A percentile compares a stretch with the other conserved stretches of the same genome.
Conservation (phyloP, 2,329 filamentous ascomycete species). For the Penicillium rolfsii region DNA sequence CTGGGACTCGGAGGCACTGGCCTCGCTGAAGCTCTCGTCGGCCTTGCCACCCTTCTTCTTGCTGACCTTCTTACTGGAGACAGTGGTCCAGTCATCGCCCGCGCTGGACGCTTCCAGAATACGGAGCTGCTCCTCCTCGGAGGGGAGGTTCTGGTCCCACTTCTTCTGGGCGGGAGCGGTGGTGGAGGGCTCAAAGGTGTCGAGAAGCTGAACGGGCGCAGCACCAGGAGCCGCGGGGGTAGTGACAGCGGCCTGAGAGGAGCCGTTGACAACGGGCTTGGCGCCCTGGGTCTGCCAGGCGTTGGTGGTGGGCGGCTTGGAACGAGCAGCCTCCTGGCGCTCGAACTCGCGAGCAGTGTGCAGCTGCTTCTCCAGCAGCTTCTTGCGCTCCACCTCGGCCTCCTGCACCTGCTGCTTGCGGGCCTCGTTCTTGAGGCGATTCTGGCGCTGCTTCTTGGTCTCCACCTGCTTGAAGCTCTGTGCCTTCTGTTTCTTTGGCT, state of each 20-base stretch:
- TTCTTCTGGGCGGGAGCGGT: conserved; percentile 37
- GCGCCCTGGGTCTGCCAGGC: conserved; percentile 56
- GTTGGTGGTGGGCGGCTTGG: conserved; percentile 54
- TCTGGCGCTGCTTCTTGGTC: conserved; percentile 95
- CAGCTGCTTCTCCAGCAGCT: conserved; percentile 78
- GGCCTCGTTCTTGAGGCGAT: conserved; percentile 83
- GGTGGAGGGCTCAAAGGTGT: conserved; percentile 46
- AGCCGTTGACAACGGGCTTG: conserved; percentile 28
- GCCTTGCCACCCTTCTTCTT: conserved; percentile 51
- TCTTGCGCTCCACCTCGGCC: conserved; percentile 76
- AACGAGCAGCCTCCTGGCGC: conserved; percentile 69
- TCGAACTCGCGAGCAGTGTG: conserved; percentile 79
- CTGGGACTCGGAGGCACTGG: conserved; percentile 44
- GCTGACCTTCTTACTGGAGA: conserved; percentile 59
- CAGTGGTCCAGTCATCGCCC: conserved; percentile 64
- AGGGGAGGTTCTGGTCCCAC: conserved; percentile 55
- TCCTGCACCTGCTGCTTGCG: conserved; percentile 75
- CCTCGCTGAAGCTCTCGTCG: conserved; percentile 51
- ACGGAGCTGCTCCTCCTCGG: conserved; percentile 65
- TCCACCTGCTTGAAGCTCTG: conserved; percentile 70
- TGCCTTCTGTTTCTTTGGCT: conserved; percentile 60
- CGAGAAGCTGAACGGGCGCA: conserved; percentile 41
- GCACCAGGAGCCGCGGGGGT: conserved; percentile 20
- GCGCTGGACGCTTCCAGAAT: conserved; percentile 51
- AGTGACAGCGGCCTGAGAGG: conserved; percentile 22